Conservation (phyloP, 2,329 filamentous ascomycete species). For the Colletotrichum sp. region DNA sequence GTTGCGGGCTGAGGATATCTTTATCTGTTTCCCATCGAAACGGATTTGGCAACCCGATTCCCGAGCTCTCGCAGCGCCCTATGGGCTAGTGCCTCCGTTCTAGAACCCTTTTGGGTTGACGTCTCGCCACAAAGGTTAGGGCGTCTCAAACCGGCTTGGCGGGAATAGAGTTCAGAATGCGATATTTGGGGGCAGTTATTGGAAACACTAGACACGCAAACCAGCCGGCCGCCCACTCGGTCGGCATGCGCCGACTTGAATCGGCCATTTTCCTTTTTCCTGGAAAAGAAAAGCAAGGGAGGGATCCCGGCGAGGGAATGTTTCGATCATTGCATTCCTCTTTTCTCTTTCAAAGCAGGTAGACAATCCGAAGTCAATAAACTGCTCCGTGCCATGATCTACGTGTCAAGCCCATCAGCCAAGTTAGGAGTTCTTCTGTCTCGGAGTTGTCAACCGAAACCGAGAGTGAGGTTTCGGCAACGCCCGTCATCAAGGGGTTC, state of each 20-base stretch:
- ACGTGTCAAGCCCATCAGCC: not conserved
- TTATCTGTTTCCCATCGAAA: not conserved
- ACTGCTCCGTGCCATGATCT: not conserved
- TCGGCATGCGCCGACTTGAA: not conserved
- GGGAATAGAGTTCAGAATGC: not conserved
- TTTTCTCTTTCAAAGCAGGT: not conserved
- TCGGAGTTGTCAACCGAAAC: not conserved
- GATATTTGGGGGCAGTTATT: not conserved
- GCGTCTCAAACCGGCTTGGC: slow-evolving; percentile 9
- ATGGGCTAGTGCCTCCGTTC: not conserved
- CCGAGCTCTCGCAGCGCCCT: not conserved
- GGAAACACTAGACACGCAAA: not conserved
- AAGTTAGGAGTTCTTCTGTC: not conserved
- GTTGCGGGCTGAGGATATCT: not conserved
- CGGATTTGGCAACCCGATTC: not conserved
- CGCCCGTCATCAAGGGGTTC: not conserved
- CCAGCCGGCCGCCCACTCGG: not conserved
- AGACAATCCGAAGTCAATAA: not conserved
- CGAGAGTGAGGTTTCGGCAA: not conserved
- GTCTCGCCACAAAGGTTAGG: slow-evolving; percentile 3
- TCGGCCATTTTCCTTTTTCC: not conserved
- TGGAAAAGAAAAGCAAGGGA: not conserved
- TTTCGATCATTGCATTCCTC: not conserved
- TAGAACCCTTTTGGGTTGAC: not conserved
- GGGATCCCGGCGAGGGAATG: not conserved